A percentile compares a stretch with the other conserved stretches of the same genome.
These are phyloP conservation scores for Scheffersomyces ergatensis DNA, from an alignment of 805 yeast genomes.

Conservation along the genomic window DNA sequence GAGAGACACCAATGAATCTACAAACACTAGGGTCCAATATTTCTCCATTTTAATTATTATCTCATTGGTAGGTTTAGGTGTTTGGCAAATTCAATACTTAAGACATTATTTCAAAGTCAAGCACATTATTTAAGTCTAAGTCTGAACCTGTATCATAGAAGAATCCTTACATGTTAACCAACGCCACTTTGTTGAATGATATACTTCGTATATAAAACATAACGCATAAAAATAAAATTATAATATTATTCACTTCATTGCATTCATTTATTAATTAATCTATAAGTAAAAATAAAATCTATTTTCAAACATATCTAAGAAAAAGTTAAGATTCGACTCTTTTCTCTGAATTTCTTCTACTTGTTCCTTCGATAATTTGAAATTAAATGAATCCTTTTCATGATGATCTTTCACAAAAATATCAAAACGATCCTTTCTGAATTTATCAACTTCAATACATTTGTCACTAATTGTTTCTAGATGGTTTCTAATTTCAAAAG, in stretches of 20 bases:
- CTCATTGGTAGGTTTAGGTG: constrained; percentile 74
- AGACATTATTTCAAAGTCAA: constrained; percentile 89
- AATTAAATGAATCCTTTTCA: constrained; percentile 4
- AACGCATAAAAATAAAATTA: too few relatives aligned
- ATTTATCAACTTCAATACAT: constrained; percentile 1
- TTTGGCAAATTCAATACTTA: constrained; percentile 90
- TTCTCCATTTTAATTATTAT: constrained; percentile 72
- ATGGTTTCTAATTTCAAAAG: not conserved
- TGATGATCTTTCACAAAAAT: not conserved
- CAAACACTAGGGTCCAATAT: constrained; percentile 88
- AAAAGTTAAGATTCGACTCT: not conserved
- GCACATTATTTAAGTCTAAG: constrained; percentile 54
- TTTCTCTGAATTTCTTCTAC: not conserved
- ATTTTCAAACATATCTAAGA: not conserved
- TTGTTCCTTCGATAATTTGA: not conserved
- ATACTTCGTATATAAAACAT: too few relatives aligned
- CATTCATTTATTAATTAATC: too few relatives aligned
- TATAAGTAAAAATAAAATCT: not conserved
- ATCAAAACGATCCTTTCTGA: not conserved
- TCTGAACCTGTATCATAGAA: not conserved
- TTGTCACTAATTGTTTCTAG: not conserved
- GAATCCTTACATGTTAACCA: too few relatives aligned
- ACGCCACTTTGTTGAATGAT: too few relatives aligned
- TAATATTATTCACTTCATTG: too few relatives aligned
- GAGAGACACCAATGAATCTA: constrained; percentile 96